These are phyloP conservation scores for Botrytis paeoniae DNA, from an alignment of 2,329 filamentous ascomycete genomes.

Conservation along the genomic window DNA sequence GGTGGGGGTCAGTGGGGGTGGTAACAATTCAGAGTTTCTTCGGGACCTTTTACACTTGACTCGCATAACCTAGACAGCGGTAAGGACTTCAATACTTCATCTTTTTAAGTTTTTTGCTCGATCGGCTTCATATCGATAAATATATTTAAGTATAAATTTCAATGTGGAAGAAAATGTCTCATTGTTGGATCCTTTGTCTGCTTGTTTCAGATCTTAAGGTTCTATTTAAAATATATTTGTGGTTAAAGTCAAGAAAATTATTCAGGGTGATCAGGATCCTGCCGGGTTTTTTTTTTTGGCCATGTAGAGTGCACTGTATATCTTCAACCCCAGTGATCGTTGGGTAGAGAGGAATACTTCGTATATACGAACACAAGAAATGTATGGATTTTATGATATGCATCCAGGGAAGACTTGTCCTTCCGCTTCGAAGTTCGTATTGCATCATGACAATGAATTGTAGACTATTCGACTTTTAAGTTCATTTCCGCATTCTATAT, in stretches of 20 bases:
- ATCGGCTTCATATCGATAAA: neutral
- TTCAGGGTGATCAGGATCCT: neutral
- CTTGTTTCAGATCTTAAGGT: neutral
- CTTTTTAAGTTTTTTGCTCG: neutral
- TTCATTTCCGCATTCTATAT: neutral
- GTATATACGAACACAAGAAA: neutral
- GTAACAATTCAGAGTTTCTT: neutral
- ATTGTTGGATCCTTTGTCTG: neutral
- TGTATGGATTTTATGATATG: neutral
- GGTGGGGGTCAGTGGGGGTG: neutral
- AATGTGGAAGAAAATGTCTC: neutral
- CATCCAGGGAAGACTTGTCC: neutral
- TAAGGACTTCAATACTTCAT: neutral
- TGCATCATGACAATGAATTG: neutral
- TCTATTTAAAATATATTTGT: neutral
- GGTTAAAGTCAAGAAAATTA: neutral
- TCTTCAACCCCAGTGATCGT: neutral
- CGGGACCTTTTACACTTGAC: neutral
- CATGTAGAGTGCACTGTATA: neutral
- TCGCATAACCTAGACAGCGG: neutral
- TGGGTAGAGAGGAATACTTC: neutral
- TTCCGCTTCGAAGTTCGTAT: neutral
- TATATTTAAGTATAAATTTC: neutral
- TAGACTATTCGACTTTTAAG: neutral
- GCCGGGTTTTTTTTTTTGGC: too few relatives aligned